Percentiles rank a stretch among this genome's conserved stretches.
Evolutionary conservation across 2,329 filamentous ascomycete species (phyloP).

Genomic region (Pyrenochaeta sp.): DNA sequence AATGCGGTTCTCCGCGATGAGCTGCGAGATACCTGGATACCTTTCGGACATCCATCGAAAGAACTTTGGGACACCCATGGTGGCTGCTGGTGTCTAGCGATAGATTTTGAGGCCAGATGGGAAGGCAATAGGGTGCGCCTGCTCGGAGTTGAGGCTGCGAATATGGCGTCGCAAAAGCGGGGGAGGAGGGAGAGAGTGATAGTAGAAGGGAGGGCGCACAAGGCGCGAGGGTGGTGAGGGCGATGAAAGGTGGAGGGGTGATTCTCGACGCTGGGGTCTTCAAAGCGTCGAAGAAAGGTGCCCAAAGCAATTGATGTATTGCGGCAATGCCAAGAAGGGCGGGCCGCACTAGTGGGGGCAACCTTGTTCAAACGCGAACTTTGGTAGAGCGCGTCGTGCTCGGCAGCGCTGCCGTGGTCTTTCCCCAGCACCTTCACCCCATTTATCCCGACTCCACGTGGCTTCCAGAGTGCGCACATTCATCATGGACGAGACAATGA

Average conservation of each 20-base stretch:
- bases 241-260: constrained; percentile 28
- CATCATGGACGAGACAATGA: constrained; percentile 51
- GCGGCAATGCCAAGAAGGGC: constrained; percentile 24
- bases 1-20: constrained; percentile 98
- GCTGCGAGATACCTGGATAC: constrained; percentile 96
- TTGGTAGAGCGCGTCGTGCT: constrained; percentile 22
- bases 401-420: neutral
- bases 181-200: constrained; percentile 4
- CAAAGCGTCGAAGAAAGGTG: constrained; percentile 40
- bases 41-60: constrained; percentile 99
- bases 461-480: neutral
- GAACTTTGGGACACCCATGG: constrained; percentile 85
- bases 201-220: constrained; percentile 24
- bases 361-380: constrained; percentile 24
- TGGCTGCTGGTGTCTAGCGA: constrained; percentile 27
- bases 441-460: neutral
- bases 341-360: constrained; percentile 13
- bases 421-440: neutral
- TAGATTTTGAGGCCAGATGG: constrained; percentile 19
- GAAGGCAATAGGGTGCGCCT: constrained; percentile 9
- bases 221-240: constrained; percentile 24
- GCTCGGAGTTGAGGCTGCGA: constrained; percentile 8
- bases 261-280: constrained; percentile 52
- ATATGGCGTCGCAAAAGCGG: neutral
- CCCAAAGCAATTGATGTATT: constrained; percentile 27